Base-by-base conservation (phyloP, 352 stramenopile species). In the Elongisporangium anandrum region DNA sequence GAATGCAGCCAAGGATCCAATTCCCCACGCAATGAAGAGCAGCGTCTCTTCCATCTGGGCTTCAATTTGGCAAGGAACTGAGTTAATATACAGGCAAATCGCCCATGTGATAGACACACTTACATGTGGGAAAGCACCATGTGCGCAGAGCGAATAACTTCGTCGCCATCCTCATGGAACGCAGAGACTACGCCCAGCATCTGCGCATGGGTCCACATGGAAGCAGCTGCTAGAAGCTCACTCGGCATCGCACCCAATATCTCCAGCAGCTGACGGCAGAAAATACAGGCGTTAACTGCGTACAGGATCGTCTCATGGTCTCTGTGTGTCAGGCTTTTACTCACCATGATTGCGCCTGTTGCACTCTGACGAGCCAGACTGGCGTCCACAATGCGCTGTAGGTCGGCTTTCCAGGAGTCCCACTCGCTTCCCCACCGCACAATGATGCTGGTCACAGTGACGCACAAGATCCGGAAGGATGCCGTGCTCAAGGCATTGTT, bases 11-110 rank as follows among this genome's bases (percentile, higher is more conserved):
- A 17, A 85, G 56, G 52, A 84, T 65, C 83, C 83, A 92, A 19
- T 63, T 75, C 60, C 90, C 81, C 9, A 92, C 60, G 38, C 83
- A 92, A 20, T 70, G 75, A 21, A 92, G 60, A 10, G 79, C 81
- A 52, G 54, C 72, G 23, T 57, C 67, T 8, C 62, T 66, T 15
- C 71, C 63, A 22, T 79, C 54, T 19, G 76, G 70, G 24, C 79
- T 88, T 52, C 23, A 53, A 24, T 55, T 50, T 22, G 6, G 23
- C 16, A 50, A 23, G 29, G 13, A 41, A 41, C 9, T 1, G 9
- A 41, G 29, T 41, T 2, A 41, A 8, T 41, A 4, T 41, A 8
- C 29, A 41, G 29, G 4, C 24, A 7, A 34, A 34, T 34, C 7
- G 3, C 3, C 29, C 29, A 41, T 8, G 13, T 15, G 29, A n/a